phyloP scores from a whole-genome alignment of 2,329 filamentous ascomycete species.

The Sarocladium strictum region DNA sequence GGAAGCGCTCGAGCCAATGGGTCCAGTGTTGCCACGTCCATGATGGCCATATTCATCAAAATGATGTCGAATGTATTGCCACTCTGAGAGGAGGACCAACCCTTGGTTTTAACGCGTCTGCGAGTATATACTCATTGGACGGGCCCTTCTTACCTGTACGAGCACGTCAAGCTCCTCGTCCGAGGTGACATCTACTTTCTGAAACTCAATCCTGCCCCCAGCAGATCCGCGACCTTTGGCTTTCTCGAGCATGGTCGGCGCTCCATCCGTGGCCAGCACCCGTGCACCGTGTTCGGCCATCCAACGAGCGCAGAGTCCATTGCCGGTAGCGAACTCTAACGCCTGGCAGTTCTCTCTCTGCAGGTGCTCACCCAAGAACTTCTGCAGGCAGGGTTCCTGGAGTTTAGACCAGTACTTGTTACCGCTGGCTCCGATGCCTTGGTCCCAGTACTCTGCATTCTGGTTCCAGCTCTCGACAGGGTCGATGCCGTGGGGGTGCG shows the following conservation, averaged over 20 bases:
- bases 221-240: slow-evolving; percentile 18
- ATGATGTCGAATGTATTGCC: slow-evolving; percentile 33
- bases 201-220: slow-evolving; percentile 22
- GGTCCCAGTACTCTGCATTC: slow-evolving; percentile 38
- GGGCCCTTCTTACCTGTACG: not conserved
- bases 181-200: slow-evolving; percentile 32
- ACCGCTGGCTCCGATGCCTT: slow-evolving; percentile 29
- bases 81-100: slow-evolving; percentile 7
- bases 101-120: slow-evolving; percentile 15
- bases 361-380: slow-evolving; percentile 24
- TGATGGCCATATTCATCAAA: slow-evolving; percentile 43
- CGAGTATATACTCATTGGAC: not conserved
- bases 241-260: slow-evolving; percentile 31
- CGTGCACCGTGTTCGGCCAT: slow-evolving; percentile 28
- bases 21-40: slow-evolving; percentile 38
- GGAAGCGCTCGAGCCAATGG: slow-evolving; percentile 35
- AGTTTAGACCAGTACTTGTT: slow-evolving; percentile 39
- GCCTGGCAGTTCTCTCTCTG: slow-evolving; percentile 22
- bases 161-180: slow-evolving; percentile 23
- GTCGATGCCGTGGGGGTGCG: slow-evolving; percentile 2
- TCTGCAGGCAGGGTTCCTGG: slow-evolving; percentile 33
- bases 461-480: slow-evolving; percentile 31
- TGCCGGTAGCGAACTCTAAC: slow-evolving; percentile 44
- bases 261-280: slow-evolving; percentile 40
- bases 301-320: slow-evolving; percentile 41